Conservation (phyloP, 1,284 basidiomycete species). For the Sporisorium sorghi region DNA sequence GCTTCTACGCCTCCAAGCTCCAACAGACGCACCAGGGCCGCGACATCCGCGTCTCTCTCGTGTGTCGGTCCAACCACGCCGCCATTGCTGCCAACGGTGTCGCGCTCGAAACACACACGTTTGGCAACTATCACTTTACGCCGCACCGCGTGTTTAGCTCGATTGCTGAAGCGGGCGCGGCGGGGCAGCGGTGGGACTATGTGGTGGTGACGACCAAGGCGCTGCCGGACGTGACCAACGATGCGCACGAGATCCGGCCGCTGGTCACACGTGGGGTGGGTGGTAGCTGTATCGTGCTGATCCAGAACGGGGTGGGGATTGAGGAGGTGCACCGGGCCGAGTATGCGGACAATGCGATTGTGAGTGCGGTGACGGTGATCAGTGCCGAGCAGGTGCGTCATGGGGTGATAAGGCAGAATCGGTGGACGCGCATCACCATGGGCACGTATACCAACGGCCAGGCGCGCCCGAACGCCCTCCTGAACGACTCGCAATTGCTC, state of each 20-base stretch:
- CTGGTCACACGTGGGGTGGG: constrained; percentile 54
- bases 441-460: constrained; percentile 69
- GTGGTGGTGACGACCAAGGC: constrained; percentile 72
- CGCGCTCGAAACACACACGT: constrained; percentile 69
- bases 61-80: constrained; percentile 71
- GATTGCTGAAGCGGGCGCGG: constrained; percentile 49
- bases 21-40: constrained; percentile 3
- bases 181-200: constrained; percentile 68
- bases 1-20: constrained; percentile 70
- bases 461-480: constrained; percentile 39
- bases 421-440: constrained; percentile 71
- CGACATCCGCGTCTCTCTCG: constrained; percentile 69
- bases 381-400: constrained; percentile 70
- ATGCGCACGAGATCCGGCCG: constrained; percentile 67
- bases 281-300: constrained; percentile 68
- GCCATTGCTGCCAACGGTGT: constrained; percentile 69
- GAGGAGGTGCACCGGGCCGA: constrained; percentile 70
- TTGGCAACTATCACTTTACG: constrained; percentile 70
- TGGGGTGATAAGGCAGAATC: constrained; percentile 70
- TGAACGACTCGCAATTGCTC: constrained; percentile 24
- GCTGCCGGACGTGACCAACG: constrained; percentile 70
- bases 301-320: constrained; percentile 72
- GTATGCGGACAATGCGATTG: constrained; percentile 68
- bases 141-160: constrained; percentile 69
- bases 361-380: constrained; percentile 71